phyloP scores from a whole-genome alignment of 257 asterid species.

The Fraxinus excelsior region DNA sequence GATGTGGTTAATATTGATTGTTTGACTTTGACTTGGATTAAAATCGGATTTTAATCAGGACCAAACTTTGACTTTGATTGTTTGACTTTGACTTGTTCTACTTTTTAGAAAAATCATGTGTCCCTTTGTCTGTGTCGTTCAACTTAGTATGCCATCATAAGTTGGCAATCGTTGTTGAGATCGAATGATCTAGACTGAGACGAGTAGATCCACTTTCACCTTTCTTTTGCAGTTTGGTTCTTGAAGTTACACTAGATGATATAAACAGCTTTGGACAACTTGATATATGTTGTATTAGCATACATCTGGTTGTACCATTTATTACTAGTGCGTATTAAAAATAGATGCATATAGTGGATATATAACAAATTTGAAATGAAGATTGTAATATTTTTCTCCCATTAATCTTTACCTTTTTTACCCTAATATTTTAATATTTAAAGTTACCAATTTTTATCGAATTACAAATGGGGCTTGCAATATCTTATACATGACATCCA shows the following conservation, averaged over 20 bases:
- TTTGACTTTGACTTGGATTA: no score
- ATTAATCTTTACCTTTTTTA: no score
- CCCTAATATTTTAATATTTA: neutral
- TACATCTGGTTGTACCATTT: neutral
- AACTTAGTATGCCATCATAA: neutral
- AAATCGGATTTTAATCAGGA: no score
- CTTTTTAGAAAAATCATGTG: no score
- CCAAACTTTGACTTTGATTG: no score
- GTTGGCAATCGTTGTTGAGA: neutral
- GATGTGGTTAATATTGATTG: no score
- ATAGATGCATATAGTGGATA: neutral
- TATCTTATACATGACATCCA: neutral
- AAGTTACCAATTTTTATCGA: no score
- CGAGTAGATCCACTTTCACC: neutral
- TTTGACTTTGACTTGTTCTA: no score
- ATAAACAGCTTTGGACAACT: neutral
- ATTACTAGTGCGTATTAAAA: neutral
- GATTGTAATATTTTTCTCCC: neutral
- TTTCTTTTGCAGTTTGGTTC: neutral
- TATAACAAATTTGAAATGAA: neutral
- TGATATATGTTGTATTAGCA: neutral
- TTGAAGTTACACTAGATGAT: neutral
- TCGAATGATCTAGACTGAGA: neutral
- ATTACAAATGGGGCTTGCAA: neutral
- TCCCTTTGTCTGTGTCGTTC: no score